Conservation (phyloP, 75 land plant species). For the Pseudotsuga menziesii region DNA sequence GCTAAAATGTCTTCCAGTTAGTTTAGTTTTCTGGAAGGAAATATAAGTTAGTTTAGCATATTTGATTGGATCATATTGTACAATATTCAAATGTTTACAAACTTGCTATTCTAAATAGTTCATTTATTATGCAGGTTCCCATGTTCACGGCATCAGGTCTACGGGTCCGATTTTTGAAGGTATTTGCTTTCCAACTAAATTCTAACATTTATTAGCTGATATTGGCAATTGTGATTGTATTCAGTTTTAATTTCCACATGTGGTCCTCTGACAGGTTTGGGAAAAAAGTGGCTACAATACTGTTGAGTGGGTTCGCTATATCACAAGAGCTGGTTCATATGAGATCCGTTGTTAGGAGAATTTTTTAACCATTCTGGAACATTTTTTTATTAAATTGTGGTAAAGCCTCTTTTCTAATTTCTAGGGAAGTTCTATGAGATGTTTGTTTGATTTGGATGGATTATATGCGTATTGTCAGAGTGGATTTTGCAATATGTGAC, state of each 20-base stretch:
- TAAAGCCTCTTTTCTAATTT: too few relatives aligned
- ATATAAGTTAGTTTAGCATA: too few relatives aligned
- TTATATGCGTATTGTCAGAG: too few relatives aligned
- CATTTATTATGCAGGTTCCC: slow-evolving; percentile 68
- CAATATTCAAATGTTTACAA: too few relatives aligned
- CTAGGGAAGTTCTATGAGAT: too few relatives aligned
- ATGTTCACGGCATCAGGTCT: slow-evolving; percentile 99
- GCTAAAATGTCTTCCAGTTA: too few relatives aligned
- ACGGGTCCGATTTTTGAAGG: slow-evolving; percentile 95
- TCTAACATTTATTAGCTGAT: too few relatives aligned
- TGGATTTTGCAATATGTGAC: too few relatives aligned
- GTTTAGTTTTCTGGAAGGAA: too few relatives aligned
- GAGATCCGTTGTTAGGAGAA: slow-evolving; percentile 75
- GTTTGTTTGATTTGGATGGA: too few relatives aligned
- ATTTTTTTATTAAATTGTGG: too few relatives aligned
- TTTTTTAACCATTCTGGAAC: background rate
- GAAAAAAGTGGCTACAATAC: slow-evolving; percentile 98
- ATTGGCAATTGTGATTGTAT: background rate
- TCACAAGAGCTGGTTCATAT: slow-evolving; percentile 95
- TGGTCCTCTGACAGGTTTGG: slow-evolving; percentile 67
- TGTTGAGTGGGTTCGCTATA: slow-evolving; percentile 98
- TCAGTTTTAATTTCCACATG: background rate
- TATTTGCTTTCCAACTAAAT: slow-evolving; percentile 6
- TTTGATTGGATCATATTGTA: too few relatives aligned
- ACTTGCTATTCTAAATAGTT: background rate